Base-by-base conservation (phyloP, 768 basidiomycete species). In the Rhodotorula graminis region DNA sequence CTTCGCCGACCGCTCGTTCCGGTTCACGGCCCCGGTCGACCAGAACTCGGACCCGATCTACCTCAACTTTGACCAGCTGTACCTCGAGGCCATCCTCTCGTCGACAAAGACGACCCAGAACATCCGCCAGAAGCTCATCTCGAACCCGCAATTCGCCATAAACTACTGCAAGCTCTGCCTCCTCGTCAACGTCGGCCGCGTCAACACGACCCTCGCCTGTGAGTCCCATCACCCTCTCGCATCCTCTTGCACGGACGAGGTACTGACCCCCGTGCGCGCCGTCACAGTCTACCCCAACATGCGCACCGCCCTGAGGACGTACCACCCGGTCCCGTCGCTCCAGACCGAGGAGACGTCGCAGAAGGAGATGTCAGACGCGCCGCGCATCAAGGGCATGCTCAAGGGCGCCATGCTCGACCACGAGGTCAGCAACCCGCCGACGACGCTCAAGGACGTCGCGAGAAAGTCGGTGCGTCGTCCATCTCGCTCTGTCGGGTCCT, bases 171-270 rank as follows among this genome's bases (percentile, higher is more conserved):
- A 89, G 85, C 84, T 91, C 52, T 85, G 87, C 2, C 82, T 91
- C 10, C 82, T 90, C 40, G 87, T 89, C 31, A 91, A 91, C 76
- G 87, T 90, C n/a, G 89, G 89, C 42, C 83, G 90, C 67, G 86
- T 91, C 75, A 90, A 90, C 78, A 89, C 90, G 11, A 91, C 90
- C 10, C 87, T 90, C 85, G 90, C 90, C 71, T 92, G 90, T 91
- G 78, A 81, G 88, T 80, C 33, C n/a, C n/a, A n/a, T 61, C 29
- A 1, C n/a, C 19, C 23, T 14, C n/a, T 12, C 31, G 31, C 27
- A 14, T 50, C 10, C 15, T 18, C n/a, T 19, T 18, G 16, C 60
- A 31, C 12, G 52, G 3, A 46, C 16, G 44, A 31, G 15, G 52
- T 2, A 5, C 44, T 46, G 44, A 12, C 44, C 15, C 44, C 56